Evolutionary conservation across 108 stramenopile genomes (phyloP).

Genomic region (Chaetoceros muelleri): DNA sequence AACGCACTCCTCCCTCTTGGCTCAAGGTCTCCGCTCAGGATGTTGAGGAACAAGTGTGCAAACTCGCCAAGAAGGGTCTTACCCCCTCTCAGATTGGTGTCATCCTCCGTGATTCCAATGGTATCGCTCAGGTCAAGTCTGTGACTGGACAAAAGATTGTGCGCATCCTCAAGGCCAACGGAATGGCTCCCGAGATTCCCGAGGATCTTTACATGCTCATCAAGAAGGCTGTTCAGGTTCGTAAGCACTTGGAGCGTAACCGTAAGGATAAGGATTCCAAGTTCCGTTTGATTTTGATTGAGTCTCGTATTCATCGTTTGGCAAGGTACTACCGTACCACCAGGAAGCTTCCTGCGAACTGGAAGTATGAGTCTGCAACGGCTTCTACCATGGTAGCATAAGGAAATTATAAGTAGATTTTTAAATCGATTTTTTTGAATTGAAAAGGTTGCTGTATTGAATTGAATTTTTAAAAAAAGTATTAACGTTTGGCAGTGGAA

Average conservation of each 20-base stretch:
- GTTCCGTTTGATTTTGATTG: conserved; percentile 99
- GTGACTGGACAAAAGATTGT: conserved; percentile 99
- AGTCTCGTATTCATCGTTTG: conserved; percentile 96
- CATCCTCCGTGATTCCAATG: conserved; percentile 95
- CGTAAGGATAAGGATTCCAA: conserved; percentile 99
- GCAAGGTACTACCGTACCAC: conserved; percentile 99
- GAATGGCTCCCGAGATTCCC: conserved; percentile 98
- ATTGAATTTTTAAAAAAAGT: too few species aligned
- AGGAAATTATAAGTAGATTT: conserved; percentile 15
- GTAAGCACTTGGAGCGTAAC: conserved; percentile 99
- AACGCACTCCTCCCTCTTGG: conserved; percentile 98
- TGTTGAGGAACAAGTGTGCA: conserved; percentile 97
- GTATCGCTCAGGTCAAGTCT: conserved; percentile 93
- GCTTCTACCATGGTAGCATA: conserved; percentile 99
- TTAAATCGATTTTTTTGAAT: too few species aligned
- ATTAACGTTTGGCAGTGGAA: too few species aligned
- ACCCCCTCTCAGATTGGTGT: conserved; percentile 99
- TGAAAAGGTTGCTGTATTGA: too few species aligned
- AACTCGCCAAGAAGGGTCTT: conserved; percentile 99
- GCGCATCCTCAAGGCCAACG: conserved; percentile 97
- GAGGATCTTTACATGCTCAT: conserved; percentile 99
- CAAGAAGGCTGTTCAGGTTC: conserved; percentile 99
- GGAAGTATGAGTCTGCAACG: conserved; percentile 98
- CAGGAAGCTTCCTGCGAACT: conserved; percentile 97
- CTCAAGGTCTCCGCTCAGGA: conserved; percentile 86